Evolutionary conservation across 768 basidiomycete species (phyloP).

Genomic region (Phylloporus sp.): DNA sequence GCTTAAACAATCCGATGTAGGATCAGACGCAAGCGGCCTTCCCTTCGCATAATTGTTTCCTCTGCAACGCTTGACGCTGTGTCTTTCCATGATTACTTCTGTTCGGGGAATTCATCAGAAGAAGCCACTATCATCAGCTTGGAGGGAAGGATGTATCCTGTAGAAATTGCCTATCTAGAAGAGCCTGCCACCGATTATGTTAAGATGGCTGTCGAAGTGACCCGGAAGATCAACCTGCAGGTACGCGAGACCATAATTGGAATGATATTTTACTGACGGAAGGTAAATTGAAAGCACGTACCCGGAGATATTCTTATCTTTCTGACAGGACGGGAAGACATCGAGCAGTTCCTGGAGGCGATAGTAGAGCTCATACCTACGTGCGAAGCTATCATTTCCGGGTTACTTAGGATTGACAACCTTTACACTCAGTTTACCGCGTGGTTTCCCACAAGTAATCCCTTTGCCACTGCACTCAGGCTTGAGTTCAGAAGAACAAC

Average conservation of each 20-base stretch:
- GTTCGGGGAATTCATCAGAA: conserved; percentile 51
- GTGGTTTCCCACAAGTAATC: conserved; percentile 52
- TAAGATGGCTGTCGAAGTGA: conserved; percentile 73
- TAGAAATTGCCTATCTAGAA: conserved; percentile 85
- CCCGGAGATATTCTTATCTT: conserved; percentile 92
- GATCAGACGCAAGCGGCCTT: conserved; percentile 87
- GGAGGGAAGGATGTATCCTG: conserved; percentile 93
- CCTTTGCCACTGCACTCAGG: conserved; percentile 87
- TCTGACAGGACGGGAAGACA: conserved; percentile 94
- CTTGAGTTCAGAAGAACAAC: conserved; percentile 82
- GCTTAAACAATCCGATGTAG: conserved; percentile 38
- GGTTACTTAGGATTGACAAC: neutral
- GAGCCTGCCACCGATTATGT: conserved; percentile 81
- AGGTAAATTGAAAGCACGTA: conserved; percentile 49
- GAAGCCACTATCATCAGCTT: conserved; percentile 84
- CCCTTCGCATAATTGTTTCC: conserved; percentile 87
- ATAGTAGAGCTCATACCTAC: conserved; percentile 73
- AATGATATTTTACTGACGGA: neutral
- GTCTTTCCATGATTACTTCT: conserved; percentile 87
- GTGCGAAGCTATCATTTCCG: conserved; percentile 35
- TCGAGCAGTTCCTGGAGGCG: conserved; percentile 81
- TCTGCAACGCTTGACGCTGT: conserved; percentile 95
- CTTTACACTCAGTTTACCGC: conserved; percentile 40
- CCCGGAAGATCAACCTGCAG: conserved; percentile 78
- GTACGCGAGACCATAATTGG: conserved; percentile 36